phyloP scores from a whole-genome alignment of 164 flowering plant genomes.

The Brasenia schreberi region DNA sequence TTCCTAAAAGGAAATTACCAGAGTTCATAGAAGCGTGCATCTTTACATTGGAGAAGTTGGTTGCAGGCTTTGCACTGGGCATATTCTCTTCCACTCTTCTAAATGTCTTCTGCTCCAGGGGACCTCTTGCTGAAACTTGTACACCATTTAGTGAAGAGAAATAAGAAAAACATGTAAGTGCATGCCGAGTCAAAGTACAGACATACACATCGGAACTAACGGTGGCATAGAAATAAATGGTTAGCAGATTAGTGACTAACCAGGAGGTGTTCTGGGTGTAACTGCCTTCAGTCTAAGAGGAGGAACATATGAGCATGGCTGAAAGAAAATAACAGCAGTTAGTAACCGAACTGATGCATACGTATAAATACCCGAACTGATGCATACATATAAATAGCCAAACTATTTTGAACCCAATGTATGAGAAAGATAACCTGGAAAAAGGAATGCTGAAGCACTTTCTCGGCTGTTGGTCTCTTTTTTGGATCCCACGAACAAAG shows the following conservation, averaged over 20 bases:
- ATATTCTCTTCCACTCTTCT: constrained; percentile 33
- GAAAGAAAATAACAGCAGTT: constrained; percentile 7
- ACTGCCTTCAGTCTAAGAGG: background rate
- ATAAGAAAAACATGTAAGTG: too few relatives aligned
- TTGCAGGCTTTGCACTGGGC: constrained; percentile 27
- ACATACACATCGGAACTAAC: too few relatives aligned
- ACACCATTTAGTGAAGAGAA: background rate
- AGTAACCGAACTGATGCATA: constrained; percentile 26
- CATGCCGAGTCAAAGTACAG: too few relatives aligned
- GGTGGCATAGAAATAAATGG: too few relatives aligned
- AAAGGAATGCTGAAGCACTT: constrained; percentile 63
- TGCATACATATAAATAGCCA: background rate
- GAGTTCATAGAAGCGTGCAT: constrained; percentile 24
- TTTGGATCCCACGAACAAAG: constrained; percentile 56
- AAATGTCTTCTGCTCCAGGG: constrained; percentile 18
- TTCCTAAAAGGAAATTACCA: constrained; percentile 19
- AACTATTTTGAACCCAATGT: background rate
- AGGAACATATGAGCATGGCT: background rate
- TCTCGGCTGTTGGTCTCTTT: constrained; percentile 55
- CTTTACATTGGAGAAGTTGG: constrained; percentile 32
- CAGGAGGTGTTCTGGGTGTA: background rate
- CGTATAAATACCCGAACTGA: background rate
- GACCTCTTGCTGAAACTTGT: constrained; percentile 4
- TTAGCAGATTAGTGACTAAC: background rate
- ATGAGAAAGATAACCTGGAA: constrained; percentile 30